phyloP scores from a whole-genome alignment of 2,329 filamentous ascomycete species.

The Magnaporthiopsis poae region DNA sequence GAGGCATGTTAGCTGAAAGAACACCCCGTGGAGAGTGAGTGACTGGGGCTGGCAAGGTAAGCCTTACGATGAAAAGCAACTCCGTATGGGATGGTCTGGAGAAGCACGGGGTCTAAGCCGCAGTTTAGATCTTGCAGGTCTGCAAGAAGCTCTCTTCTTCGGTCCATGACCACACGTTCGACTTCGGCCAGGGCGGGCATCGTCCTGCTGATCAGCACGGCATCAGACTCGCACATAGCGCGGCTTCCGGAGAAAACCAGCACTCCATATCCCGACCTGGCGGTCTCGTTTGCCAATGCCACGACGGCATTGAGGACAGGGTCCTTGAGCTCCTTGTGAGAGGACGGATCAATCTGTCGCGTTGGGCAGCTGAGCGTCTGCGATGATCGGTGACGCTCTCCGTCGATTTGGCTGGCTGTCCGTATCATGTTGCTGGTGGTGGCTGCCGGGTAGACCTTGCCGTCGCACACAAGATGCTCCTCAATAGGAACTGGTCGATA shows the following conservation, averaged over 20 bases:
- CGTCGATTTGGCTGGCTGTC: slow-evolving; percentile 42
- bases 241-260: slow-evolving; percentile 67
- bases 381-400: slow-evolving; percentile 19
- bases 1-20: not conserved
- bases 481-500: slow-evolving; percentile 68
- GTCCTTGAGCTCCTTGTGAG: slow-evolving; percentile 52
- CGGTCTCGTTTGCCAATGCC: slow-evolving; percentile 59
- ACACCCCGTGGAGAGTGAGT: not conserved
- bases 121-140: slow-evolving; percentile 56
- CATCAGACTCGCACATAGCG: slow-evolving; percentile 56
- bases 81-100: slow-evolving; percentile 54
- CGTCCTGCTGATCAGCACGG: slow-evolving; percentile 56
- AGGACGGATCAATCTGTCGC: slow-evolving; percentile 44
- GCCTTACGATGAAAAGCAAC: slow-evolving; percentile 55
- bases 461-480: slow-evolving; percentile 64
- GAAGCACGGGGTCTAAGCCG: slow-evolving; percentile 56
- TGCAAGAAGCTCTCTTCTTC: slow-evolving; percentile 52
- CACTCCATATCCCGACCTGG: slow-evolving; percentile 56
- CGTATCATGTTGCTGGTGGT: slow-evolving; percentile 50
- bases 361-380: slow-evolving; percentile 29
- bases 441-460: slow-evolving; percentile 53
- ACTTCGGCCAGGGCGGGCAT: slow-evolving; percentile 44
- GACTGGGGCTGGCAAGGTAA: slow-evolving; percentile 9
- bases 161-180: slow-evolving; percentile 40
- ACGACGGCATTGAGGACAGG: slow-evolving; percentile 61